Base-by-base conservation (phyloP, 192 early-diverging fungal species). In the Podila verticillata region DNA sequence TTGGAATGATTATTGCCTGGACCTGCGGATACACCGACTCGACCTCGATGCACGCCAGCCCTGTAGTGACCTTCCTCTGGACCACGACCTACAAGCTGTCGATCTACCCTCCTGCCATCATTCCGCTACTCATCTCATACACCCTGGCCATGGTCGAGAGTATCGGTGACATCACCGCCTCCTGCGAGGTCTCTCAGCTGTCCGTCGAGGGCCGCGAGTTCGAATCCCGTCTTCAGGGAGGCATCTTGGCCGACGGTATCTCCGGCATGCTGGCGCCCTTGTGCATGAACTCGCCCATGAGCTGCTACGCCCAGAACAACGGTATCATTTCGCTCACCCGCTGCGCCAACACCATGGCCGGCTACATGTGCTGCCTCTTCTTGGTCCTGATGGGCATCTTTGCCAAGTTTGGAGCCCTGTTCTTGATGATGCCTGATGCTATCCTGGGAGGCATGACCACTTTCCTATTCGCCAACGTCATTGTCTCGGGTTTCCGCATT, bases 221-320 rank as follows among this genome's bases (percentile, higher is more conserved):
- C 62, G 87, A 88, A 58, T 73, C 66, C n/a, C 84, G 87, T 64
- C 78, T 87, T 9, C 86, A 87, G 63, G 87, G 87, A 4, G 87
- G 87, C 20, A 77, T 88, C 48, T 64, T 88, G 15, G 85, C 84
- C 5, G 87, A 88, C 26, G 87, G 87, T 56, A 47, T 88, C 24
- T 69, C 75, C 31, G 73, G 81, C 39, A 65, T 81, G 24, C 56
- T 88, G 2, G 79, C 87, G 2, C 82, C 85, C 1, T 32, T 77
- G 7, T 69, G 67, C 44, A 85, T 87, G 60, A 88, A 81, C 57
- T 83, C 83, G 32, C 87, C 87, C n/a, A 82, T 88, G 48, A 70
- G 73, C 9, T 88, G 87, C 28, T 88, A 87, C 44, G 87, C 87
- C 34, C 87, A 88, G 31, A 88, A 88, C 70, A 88, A 88, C 61